Evolutionary conservation across 345 rosid species (phyloP).

Genomic region (Lumnitzera racemosa): DNA sequence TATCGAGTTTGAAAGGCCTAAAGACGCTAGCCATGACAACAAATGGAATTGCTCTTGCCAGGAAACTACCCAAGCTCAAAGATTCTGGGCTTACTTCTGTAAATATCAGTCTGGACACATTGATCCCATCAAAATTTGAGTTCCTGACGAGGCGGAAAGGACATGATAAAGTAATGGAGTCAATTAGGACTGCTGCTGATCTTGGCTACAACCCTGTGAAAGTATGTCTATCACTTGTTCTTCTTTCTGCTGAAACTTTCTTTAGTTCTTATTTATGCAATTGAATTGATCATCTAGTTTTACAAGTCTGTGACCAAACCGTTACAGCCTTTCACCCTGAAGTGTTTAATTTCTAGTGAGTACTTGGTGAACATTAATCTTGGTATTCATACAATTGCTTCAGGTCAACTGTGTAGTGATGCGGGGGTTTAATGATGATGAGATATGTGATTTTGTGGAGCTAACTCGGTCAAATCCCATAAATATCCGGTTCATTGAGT

Average conservation of each 20-base stretch:
- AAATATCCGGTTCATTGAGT: conserved; percentile 92
- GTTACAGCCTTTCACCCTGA: no score
- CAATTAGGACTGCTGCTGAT: conserved; percentile 66
- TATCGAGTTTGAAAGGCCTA: conserved; percentile 75
- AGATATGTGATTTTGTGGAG: conserved; percentile 89
- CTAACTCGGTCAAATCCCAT: conserved; percentile 71
- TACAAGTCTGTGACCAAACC: background rate
- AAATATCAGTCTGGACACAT: conserved; percentile 81
- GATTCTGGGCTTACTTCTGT: conserved; percentile 61
- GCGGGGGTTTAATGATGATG: conserved; percentile 93
- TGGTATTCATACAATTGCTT: background rate
- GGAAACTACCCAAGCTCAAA: conserved; percentile 71
- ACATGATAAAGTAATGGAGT: conserved; percentile 64
- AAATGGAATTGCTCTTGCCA: conserved; percentile 80
- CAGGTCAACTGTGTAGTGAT: conserved; percentile 94
- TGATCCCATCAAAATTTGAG: conserved; percentile 86
- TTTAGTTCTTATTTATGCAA: background rate
- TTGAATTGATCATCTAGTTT: background rate
- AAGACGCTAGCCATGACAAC: conserved; percentile 78
- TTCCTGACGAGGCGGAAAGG: conserved; percentile 89
- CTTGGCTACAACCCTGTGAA: conserved; percentile 86
- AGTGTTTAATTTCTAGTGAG: no score
- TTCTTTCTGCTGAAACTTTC: background rate
- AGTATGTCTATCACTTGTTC: conserved; percentile 23
- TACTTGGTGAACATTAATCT: background rate